Evolutionary conservation across 352 stramenopile species (phyloP).

Genomic region (Saprolegnia parasitica): DNA sequence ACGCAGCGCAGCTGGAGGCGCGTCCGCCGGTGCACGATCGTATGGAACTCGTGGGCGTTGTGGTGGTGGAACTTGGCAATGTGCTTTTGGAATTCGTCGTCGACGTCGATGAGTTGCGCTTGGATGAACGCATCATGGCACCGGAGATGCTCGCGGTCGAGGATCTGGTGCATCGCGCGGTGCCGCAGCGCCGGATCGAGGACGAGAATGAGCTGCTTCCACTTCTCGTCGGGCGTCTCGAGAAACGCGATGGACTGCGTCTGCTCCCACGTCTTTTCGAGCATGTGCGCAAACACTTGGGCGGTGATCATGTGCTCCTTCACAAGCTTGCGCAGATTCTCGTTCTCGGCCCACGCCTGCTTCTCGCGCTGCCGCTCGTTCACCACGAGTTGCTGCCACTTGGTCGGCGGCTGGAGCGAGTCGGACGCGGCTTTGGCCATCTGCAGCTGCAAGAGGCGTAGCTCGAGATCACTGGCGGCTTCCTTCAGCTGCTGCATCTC

Average conservation of each 20-base stretch:
- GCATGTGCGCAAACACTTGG: not conserved
- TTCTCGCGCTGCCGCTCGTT: constrained; percentile 6
- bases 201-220: not conserved
- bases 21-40: not conserved
- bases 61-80: constrained; percentile 7
- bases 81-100: constrained; percentile 9
- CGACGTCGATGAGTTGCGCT: not conserved
- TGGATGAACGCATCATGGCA: not conserved
- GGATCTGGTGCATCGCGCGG: not conserved
- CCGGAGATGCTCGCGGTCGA: not conserved
- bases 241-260: not conserved
- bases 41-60: constrained; percentile 10
- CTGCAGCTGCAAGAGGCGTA: not conserved
- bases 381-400: constrained; percentile 2
- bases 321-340: constrained; percentile 1
- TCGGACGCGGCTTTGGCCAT: not conserved
- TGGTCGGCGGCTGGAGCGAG: not conserved
- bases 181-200: not conserved
- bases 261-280: constrained; percentile 9
- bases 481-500: not conserved
- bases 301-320: constrained; percentile 4
- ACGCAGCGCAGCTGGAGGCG: not conserved
- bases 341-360: constrained; percentile 1
- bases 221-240: not conserved
- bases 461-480: not conserved